Evolutionary conservation across 208 protist species (phyloP).

Genomic region (Strigomonas culicis): DNA sequence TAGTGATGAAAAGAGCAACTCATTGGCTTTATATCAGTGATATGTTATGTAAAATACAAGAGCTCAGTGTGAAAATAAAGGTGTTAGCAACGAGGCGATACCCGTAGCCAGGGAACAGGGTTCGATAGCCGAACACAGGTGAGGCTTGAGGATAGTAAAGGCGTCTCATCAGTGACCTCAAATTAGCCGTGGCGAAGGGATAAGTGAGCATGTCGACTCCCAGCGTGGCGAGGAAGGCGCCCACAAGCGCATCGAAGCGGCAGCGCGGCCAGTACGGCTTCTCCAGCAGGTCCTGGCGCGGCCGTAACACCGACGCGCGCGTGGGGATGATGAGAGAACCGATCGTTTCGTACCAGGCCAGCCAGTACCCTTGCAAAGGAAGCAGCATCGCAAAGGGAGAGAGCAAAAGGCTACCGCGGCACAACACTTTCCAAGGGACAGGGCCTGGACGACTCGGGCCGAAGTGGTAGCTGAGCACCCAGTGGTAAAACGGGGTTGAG

Average conservation of each 20-base stretch:
- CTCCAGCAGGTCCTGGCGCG: slow-evolving; percentile 44
- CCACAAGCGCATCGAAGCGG: slow-evolving; percentile 52
- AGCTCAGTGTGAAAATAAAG: slow-evolving; percentile 33
- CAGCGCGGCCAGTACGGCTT: slow-evolving; percentile 46
- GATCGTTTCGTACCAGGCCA: slow-evolving; percentile 71
- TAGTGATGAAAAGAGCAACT: background rate
- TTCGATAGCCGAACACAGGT: slow-evolving; percentile 40
- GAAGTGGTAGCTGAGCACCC: slow-evolving; percentile 67
- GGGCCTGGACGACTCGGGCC: slow-evolving; percentile 40
- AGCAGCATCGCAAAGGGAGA: slow-evolving; percentile 39
- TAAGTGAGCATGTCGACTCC: slow-evolving; percentile 44
- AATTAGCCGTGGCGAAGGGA: slow-evolving; percentile 24
- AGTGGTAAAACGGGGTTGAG: slow-evolving; percentile 51
- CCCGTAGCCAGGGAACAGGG: slow-evolving; percentile 60
- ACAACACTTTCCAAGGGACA: slow-evolving; percentile 28
- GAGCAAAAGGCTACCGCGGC: slow-evolving; percentile 28
- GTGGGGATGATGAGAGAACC: slow-evolving; percentile 70
- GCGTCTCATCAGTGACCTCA: slow-evolving; percentile 33
- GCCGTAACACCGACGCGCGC: slow-evolving; percentile 58
- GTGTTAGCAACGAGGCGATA: slow-evolving; percentile 53
- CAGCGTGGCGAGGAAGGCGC: slow-evolving; percentile 50
- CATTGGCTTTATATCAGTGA: background rate
- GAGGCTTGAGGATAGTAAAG: slow-evolving; percentile 39
- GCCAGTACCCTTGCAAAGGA: slow-evolving; percentile 60
- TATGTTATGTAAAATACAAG: background rate